These are phyloP conservation scores for Chaetomiaceae sp. DNA, from an alignment of 2,329 filamentous ascomycete genomes.

Conservation along the genomic window DNA sequence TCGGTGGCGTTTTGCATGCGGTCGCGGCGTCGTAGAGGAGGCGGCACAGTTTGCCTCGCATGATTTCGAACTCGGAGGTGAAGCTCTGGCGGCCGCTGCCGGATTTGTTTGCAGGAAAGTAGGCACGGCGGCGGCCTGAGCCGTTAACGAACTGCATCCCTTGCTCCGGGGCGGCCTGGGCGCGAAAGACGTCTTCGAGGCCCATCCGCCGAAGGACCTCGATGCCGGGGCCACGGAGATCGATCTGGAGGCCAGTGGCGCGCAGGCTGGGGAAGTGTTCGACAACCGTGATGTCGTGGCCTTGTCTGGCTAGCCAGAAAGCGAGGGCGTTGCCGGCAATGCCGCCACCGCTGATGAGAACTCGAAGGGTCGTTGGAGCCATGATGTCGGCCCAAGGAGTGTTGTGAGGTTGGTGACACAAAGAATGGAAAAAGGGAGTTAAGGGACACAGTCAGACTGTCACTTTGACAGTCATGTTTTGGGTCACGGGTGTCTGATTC, in stretches of 20 bases:
- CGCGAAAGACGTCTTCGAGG: slow-evolving; percentile 35
- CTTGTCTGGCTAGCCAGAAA: slow-evolving; percentile 36
- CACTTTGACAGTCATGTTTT: no score
- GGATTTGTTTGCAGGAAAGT: slow-evolving; percentile 33
- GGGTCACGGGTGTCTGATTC: no score
- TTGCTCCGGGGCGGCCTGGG: slow-evolving; percentile 40
- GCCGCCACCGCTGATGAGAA: slow-evolving; percentile 45
- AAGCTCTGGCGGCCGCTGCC: slow-evolving; percentile 39
- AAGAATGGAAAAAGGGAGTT: no score
- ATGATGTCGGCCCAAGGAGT: neutral
- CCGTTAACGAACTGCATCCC: slow-evolving; percentile 45
- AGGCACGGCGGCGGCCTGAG: slow-evolving; percentile 35
- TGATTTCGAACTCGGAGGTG: slow-evolving; percentile 56
- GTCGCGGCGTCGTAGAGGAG: slow-evolving; percentile 44
- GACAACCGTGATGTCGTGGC: slow-evolving; percentile 39
- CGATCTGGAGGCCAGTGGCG: slow-evolving; percentile 41
- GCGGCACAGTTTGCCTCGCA: slow-evolving; percentile 51
- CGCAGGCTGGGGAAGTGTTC: slow-evolving; percentile 38
- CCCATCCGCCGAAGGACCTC: slow-evolving; percentile 37
- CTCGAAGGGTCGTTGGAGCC: neutral
- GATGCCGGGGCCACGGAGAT: slow-evolving; percentile 41
- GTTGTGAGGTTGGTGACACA: neutral
- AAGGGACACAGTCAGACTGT: no score
- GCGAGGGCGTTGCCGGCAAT: slow-evolving; percentile 42
- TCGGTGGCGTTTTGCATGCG: slow-evolving; percentile 8